Base-by-base conservation (phyloP, 2,329 filamentous ascomycete genomes). In the Dissoconium aciculare region DNA sequence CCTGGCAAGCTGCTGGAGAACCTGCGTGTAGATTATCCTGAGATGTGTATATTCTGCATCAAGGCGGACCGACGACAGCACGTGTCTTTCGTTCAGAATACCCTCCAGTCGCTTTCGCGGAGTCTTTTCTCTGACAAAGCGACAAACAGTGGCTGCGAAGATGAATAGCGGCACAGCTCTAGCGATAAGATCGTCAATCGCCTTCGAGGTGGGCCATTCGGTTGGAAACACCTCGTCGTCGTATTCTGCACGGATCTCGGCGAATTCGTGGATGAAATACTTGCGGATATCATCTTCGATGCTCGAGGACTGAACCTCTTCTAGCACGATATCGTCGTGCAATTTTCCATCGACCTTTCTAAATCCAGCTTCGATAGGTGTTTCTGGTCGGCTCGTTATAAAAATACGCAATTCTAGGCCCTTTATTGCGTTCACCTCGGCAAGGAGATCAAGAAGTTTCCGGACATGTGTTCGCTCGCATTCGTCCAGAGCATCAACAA, bases 401-500 rank as follows among this genome's bases (percentile, higher is more conserved):
- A 47, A 39, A 15, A 49, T 17, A 9, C 37, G 38, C 9, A 47
- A 14, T 8, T 31, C 31, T 12, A 39, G 11, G 4, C 28, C 26
- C 11, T 12, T 38, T 11, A 41, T 16, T 2, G 5, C 15, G 15
- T 30, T 23, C 3, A 41, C 5, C 24, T 34, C 29, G 5, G 37
- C 31, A n/a, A 49, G 34, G 10, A 45, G 32, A 2, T 16, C 16
- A 11, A 49, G 15, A 10, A 43, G 34, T 5, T 14, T 31, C 21
- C 15, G 32, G 11, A 46, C 35, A 26, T 41, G 27, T 8, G 34
- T 31, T 9, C 42, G 36, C 8, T 51, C 46, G 32, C 51, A 54
- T 31, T 54, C 50, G 32, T 53, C 50, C 5, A 55, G 43, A 2
- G 52, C 51, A 39, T 55, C 45, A 17, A 48, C 39, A 5, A 48